Conservation (phyloP, 495 filamentous ascomycete genomes). For the Durotheca rogersii region DNA sequence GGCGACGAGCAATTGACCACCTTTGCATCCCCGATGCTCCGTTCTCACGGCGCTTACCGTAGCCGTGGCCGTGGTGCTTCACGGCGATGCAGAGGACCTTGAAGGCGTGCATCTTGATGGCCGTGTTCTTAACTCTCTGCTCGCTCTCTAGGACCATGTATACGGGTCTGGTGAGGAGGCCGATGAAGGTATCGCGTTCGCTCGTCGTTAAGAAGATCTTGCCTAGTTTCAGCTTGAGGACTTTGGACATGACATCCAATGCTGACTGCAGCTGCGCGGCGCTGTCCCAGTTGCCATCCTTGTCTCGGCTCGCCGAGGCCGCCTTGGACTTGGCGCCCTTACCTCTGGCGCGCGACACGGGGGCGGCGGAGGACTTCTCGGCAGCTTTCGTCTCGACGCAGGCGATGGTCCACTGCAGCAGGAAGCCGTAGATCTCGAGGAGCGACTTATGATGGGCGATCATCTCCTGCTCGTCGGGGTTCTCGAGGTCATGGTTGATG, state of each 20-base stretch:
- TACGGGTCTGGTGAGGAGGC: conserved; percentile 87
- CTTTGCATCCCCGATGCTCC: too few relatives aligned
- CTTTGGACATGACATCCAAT: conserved; percentile 92
- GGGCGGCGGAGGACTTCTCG: conserved; percentile 75
- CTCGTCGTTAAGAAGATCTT: conserved; percentile 94
- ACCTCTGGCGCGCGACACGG: conserved; percentile 67
- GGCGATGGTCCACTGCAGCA: conserved; percentile 91
- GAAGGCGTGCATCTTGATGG: conserved; percentile 93
- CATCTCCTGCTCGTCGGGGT: conserved; percentile 79
- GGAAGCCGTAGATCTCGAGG: conserved; percentile 91
- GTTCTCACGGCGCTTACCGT: conserved; percentile 60
- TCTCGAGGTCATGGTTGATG: conserved; percentile 81
- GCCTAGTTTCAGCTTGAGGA: conserved; percentile 85
- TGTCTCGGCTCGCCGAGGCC: conserved; percentile 44
- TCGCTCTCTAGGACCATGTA: conserved; percentile 95
- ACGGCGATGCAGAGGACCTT: conserved; percentile 95
- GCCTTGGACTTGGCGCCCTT: conserved; percentile 76
- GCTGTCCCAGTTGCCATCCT: conserved; percentile 85
- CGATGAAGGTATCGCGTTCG: conserved; percentile 93
- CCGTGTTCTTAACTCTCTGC: conserved; percentile 83
- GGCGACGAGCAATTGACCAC: background rate
- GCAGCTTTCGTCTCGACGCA: conserved; percentile 90
- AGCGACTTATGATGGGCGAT: conserved; percentile 83
- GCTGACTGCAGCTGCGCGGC: conserved; percentile 82
- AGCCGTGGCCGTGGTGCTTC: conserved; percentile 97